Evolutionary conservation across 805 yeast genomes (phyloP).

Genomic region (Candida ortonii): DNA sequence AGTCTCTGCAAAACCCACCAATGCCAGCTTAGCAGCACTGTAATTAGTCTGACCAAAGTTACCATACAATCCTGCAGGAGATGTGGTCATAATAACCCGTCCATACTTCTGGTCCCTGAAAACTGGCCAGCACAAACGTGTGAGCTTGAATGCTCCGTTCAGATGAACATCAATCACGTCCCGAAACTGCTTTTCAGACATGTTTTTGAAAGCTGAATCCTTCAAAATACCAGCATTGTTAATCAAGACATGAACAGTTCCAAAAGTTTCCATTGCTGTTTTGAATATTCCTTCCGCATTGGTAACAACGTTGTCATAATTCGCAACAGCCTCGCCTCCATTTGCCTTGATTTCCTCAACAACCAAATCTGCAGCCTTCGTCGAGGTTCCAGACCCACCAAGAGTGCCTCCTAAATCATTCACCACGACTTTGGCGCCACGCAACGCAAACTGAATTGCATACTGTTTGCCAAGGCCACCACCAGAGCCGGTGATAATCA

Average conservation of each 20-base stretch:
- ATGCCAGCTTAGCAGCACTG: conserved; percentile 87
- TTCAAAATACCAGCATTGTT: conserved; percentile 95
- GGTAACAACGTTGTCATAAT: conserved; percentile 82
- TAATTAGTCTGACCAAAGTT: conserved; percentile 96
- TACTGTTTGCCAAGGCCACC: conserved; percentile 93
- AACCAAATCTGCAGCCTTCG: conserved; percentile 81
- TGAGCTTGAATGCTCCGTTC: conserved; percentile 81
- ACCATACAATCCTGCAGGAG: conserved; percentile 96
- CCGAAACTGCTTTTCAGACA: conserved; percentile 76
- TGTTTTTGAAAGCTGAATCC: conserved; percentile 82
- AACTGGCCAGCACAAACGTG: conserved; percentile 90
- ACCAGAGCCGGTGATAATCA: conserved; percentile 94
- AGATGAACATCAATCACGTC: conserved; percentile 84
- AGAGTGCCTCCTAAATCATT: conserved; percentile 90
- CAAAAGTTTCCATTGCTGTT: conserved; percentile 82
- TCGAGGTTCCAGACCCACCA: conserved; percentile 66
- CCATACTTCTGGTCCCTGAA: conserved; percentile 84
- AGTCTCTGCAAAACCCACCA: conserved; percentile 90
- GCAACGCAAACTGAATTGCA: conserved; percentile 79
- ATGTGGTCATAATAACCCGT: conserved; percentile 87
- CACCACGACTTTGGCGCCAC: conserved; percentile 95
- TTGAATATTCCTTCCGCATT: conserved; percentile 82
- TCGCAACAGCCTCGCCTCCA: conserved; percentile 90
- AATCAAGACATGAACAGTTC: conserved; percentile 82
- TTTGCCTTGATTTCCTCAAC: conserved; percentile 73